Evolutionary conservation across 305 asterid genomes (phyloP), one percentile per base, ranked within the genome.

Genomic region (Coffea humblotiana): DNA sequence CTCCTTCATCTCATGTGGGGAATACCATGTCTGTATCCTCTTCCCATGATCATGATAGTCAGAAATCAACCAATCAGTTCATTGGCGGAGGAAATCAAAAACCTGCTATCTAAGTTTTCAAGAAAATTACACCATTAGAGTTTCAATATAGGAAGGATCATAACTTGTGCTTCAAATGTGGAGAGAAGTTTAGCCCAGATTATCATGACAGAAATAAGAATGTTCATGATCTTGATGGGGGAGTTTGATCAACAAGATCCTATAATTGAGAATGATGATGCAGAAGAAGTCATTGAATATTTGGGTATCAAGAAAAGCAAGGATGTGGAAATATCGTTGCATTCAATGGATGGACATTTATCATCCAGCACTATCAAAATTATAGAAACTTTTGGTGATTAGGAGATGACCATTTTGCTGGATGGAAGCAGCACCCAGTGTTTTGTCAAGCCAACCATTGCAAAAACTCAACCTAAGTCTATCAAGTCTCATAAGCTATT

Each of bases 311-410:
- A 4, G n/a, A 6, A 6, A 3, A 3, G 21, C 10, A 19, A 19
- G 23, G 63, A 56, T 4, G n/a, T 56, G 0, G n/a, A 56, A 15
- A 16, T 56, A 0, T 16, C 21, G 3, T 23, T 56, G 0, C n/a
- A 56, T 18, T 4, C 63, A 18, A 1, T 56, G 2, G 0, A 1
- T 3, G 25, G n/a, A 2, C 6, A 2, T 2, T 3, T 56, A 5
- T 0, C 21, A 0, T 8, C 5, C 5, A 56, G 11, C 0, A 19
- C 63, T 2, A 56, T 56, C 25, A 56, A 56, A 18, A 3, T 56
- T 7, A 6, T 0, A 0, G 63, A 10, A 3, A 3, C 19, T 0
- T 18, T 2, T 0, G 2, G 21, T 1, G 0, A 16, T 0, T 1
- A 15, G 4, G 21, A 14, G 5, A 18, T 52, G 4, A 14, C 21